These are phyloP conservation scores for Pseudocercospora fuligena DNA, from an alignment of 2,329 filamentous ascomycete genomes.

Conservation along the genomic window DNA sequence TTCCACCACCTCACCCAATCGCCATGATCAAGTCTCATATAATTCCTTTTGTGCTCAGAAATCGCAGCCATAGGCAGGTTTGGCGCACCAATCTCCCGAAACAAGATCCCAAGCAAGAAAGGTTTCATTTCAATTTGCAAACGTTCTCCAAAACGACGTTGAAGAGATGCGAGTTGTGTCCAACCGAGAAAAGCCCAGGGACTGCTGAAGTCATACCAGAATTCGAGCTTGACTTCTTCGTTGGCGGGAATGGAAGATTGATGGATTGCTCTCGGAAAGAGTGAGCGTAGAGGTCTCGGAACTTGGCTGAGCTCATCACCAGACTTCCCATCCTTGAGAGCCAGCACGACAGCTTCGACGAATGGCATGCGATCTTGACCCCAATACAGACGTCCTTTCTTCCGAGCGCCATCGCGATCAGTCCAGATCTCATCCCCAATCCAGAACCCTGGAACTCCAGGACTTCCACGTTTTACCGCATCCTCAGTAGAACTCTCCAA, in stretches of 20 bases:
- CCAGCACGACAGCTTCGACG: conserved; percentile 27
- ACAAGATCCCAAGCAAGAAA: conserved; percentile 32
- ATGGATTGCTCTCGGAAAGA: conserved; percentile 19
- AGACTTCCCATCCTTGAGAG: conserved; percentile 22
- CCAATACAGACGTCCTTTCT: conserved; percentile 30
- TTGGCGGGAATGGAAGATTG: conserved; percentile 10
- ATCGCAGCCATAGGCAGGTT: conserved; percentile 27
- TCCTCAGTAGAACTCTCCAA: conserved; percentile 28
- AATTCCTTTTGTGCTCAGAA: conserved; percentile 31
- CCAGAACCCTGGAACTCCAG: conserved; percentile 33
- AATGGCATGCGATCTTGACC: conserved; percentile 35
- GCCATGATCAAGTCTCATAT: conserved; percentile 26
- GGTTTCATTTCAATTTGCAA: conserved; percentile 32
- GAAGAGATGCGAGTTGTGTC: conserved; percentile 28
- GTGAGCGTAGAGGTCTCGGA: conserved; percentile 15
- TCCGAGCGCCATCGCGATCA: conserved; percentile 15
- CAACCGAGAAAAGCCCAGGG: conserved; percentile 32
- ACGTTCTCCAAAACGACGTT: conserved; percentile 25
- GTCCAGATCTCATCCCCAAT: conserved; percentile 26
- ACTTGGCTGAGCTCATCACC: conserved; percentile 17
- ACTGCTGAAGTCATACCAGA: conserved; percentile 33
- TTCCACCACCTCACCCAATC: conserved; percentile 35
- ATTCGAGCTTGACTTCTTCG: conserved; percentile 30
- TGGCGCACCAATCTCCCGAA: conserved; percentile 32
- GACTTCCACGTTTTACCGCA: conserved; percentile 29